Evolutionary conservation across 352 stramenopile genomes (phyloP), one percentile per base, ranked within the genome.

Genomic region (Pythium aphanidermatum): DNA sequence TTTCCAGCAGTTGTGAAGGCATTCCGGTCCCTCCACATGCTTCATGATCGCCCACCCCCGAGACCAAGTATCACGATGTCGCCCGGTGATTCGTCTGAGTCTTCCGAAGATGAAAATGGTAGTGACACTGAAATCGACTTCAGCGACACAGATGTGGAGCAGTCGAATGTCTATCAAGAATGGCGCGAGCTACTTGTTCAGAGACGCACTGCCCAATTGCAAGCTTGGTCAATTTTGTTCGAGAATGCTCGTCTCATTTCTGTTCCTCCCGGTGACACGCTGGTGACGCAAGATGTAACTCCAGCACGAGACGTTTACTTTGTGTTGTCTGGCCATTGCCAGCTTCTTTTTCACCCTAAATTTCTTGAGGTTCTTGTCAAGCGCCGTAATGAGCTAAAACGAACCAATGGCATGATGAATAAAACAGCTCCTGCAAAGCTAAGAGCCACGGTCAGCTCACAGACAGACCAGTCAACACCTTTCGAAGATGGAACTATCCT

Each of bases 261-360:
- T 10, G 36, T 63, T 8, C 31, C 47, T 0, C 51, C 58, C 0
- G 41, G 41, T 0, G 52, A 65, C 10, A 26, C 39, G 0, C 34
- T 76, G 28, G 60, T 73, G 23, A 41, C 34, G 1, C 62, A 73
- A 42, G 55, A 65, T 23, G 32, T 17, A n/a, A 73, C 62, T 1
- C 52, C 46, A 0, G 38, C 59, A 0, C 55, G 55, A 4, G 43
- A 50, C 8, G 39, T 76, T 1, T 70, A 60, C 38, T 58, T 76
- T 7, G 50, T 73, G 23, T 27, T 70, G 16, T 62, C 45, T 13
- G 63, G 63, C 11, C 36, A 34, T 17, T 72, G 63, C 33, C 54
- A 72, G 5, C 29, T 66, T 9, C 11, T 49, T 9, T 69, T 64
- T 14, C 44, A 55, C 28, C 51, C 63, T 9, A 60, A 63, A 34